Evolutionary conservation across 2,329 filamentous ascomycete species (phyloP).

Genomic region (Fusarium virguliforme): DNA sequence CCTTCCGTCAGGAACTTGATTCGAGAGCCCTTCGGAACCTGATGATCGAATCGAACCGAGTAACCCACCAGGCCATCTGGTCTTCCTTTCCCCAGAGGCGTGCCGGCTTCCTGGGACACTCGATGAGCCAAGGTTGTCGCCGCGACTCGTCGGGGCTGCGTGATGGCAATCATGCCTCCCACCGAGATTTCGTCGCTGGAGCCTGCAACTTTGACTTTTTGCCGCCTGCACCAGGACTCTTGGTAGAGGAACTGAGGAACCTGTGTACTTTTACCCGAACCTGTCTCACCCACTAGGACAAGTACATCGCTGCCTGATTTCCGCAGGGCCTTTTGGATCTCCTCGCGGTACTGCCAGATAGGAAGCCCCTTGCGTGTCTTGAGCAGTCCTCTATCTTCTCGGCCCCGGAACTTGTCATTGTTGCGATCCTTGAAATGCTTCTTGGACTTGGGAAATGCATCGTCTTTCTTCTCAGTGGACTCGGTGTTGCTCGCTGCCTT

Average conservation of each 20-base stretch:
- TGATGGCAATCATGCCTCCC: conserved; percentile 90
- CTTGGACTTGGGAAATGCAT: conserved; percentile 10
- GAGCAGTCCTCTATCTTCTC: conserved; percentile 56
- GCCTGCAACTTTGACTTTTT: conserved; percentile 66
- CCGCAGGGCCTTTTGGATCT: conserved; percentile 77
- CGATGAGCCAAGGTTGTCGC: conserved; percentile 91
- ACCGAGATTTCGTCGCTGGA: conserved; percentile 65
- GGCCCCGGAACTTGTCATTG: conserved; percentile 34
- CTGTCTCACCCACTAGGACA: conserved; percentile 92
- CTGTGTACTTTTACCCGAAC: conserved; percentile 97
- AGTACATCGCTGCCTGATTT: conserved; percentile 77
- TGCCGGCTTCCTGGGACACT: conserved; percentile 83
- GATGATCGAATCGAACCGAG: conserved; percentile 93
- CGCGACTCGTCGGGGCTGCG: conserved; percentile 93
- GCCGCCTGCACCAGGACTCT: conserved; percentile 83
- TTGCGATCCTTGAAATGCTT: conserved; percentile 28
- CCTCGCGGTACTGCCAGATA: conserved; percentile 81
- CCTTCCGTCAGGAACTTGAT: conserved; percentile 98
- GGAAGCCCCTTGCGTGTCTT: conserved; percentile 78
- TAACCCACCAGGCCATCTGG: conserved; percentile 81
- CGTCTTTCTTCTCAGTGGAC: conserved; percentile 9
- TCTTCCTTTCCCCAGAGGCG: conserved; percentile 63
- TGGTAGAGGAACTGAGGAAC: conserved; percentile 89
- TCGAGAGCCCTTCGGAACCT: conserved; percentile 83
- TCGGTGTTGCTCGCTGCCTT: conserved; percentile 19